Percentiles rank a stretch among this genome's conserved stretches.
Conservation (phyloP, 177 flowering plant genomes). For the Vitis hybrid region DNA sequence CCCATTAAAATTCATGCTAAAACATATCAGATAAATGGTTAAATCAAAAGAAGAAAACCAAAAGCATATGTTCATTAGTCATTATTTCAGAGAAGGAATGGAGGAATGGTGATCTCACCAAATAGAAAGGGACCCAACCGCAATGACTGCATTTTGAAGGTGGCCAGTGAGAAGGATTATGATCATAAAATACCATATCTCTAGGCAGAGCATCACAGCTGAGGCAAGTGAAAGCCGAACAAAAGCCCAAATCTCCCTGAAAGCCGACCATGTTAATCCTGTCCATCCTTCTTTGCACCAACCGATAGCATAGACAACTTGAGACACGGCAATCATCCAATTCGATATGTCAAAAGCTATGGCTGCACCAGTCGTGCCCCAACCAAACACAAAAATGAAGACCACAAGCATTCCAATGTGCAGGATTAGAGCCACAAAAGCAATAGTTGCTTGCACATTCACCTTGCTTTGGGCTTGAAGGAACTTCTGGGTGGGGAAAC, state of each 20-base stretch:
- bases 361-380: slow-evolving; percentile 26
- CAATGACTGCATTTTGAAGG: slow-evolving; percentile 17
- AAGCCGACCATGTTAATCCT: slow-evolving; percentile 23
- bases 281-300: slow-evolving; percentile 24
- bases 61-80: too few species aligned
- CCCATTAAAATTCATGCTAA: slow-evolving; percentile 57
- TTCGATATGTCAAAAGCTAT: slow-evolving; percentile 18
- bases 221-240: slow-evolving; percentile 21
- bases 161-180: slow-evolving; percentile 16
- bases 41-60: background rate
- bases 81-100: slow-evolving; percentile 8
- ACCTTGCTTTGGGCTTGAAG: slow-evolving; percentile 42
- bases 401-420: slow-evolving; percentile 19
- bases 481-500: slow-evolving; percentile 33
- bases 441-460: slow-evolving; percentile 20
- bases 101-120: slow-evolving; percentile 36
- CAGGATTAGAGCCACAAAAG: slow-evolving; percentile 18
- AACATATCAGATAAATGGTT: slow-evolving; percentile 1
- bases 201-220: slow-evolving; percentile 26
- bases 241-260: slow-evolving; percentile 17
- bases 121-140: slow-evolving; percentile 30
- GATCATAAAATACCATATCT: slow-evolving; percentile 20
- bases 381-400: slow-evolving; percentile 11
- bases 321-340: slow-evolving; percentile 11
- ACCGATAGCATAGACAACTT: slow-evolving; percentile 8